Evolutionary conservation across 2,329 filamentous ascomycete genomes (phyloP).

Genomic region (Nothophoma quercina): DNA sequence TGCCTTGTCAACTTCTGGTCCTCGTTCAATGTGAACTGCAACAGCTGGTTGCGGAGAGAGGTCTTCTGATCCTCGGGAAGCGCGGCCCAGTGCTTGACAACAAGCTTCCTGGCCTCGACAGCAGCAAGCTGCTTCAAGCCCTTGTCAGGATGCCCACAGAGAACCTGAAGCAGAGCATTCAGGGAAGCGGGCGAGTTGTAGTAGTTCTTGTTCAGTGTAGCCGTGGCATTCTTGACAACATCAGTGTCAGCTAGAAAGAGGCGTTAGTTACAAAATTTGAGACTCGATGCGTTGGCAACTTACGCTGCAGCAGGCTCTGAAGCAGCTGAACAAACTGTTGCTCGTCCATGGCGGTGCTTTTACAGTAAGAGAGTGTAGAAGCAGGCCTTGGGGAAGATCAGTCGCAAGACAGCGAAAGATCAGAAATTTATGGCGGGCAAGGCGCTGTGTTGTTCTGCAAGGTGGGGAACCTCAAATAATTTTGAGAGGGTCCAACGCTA

Average conservation of each 20-base stretch:
- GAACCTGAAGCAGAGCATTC: slow-evolving; percentile 84
- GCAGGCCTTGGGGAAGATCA: slow-evolving; percentile 30
- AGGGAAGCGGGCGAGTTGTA: slow-evolving; percentile 87
- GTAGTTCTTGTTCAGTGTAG: slow-evolving; percentile 90
- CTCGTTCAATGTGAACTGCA: slow-evolving; percentile 85
- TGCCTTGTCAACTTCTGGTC: slow-evolving; percentile 79
- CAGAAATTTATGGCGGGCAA: slow-evolving; percentile 28
- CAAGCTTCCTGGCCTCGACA: slow-evolving; percentile 85
- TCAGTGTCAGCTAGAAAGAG: slow-evolving; percentile 71
- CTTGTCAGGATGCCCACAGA: slow-evolving; percentile 76
- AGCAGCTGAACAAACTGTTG: slow-evolving; percentile 86
- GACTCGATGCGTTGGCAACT: slow-evolving; percentile 51
- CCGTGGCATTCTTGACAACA: slow-evolving; percentile 84
- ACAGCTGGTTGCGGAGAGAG: slow-evolving; percentile 79
- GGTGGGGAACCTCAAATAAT: slow-evolving; percentile 28
- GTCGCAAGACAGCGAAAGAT: slow-evolving; percentile 30
- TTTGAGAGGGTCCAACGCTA: slow-evolving; percentile 12
- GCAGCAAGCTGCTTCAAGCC: slow-evolving; percentile 88
- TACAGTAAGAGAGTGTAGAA: slow-evolving; percentile 32
- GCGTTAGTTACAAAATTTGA: slow-evolving; percentile 42
- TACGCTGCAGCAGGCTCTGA: slow-evolving; percentile 86
- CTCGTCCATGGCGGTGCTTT: slow-evolving; percentile 69
- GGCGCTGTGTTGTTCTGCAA: slow-evolving; percentile 25
- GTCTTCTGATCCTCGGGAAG: slow-evolving; percentile 79
- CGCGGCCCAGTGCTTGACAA: slow-evolving; percentile 83